Evolutionary conservation across 345 rosid species (phyloP), one percentile per base, ranked within the genome.

Genomic region (Salix brachista): DNA sequence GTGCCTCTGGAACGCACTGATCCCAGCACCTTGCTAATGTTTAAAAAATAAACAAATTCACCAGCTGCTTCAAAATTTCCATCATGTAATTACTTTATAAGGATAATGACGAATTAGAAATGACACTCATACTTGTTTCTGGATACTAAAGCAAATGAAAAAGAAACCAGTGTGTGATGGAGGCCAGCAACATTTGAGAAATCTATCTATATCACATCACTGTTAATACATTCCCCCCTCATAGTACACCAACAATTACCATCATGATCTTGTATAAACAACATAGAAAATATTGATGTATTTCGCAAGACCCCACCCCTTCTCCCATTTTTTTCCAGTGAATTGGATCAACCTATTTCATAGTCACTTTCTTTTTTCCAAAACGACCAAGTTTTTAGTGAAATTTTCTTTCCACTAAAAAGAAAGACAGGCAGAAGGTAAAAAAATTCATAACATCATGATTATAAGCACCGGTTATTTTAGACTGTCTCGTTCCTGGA

Each of bases 1-100:
- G 97, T 62, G 95, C 97, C 90, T 96, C 98, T 4, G 97, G 97
- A 80, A 92, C 88, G 98, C 99, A 95, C 79, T 90, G 97, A 75
- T 90, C 99, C 99, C 98, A 93, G 81, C 98, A 93, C 83, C 93
- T 93, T 16, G 98, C 98, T 96, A 75, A 76, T 61, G 58, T 66
- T 10, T 50, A 3, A 28, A 70, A 73, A 32, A 32, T 18, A 16
- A 67, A 34, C 21, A n/a, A 46, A 28, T 13, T 3, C 6, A 46
- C 5, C 19, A 50, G 23, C 42, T 54, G 65, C 65, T 71, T 56
- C 65, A 71, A 34, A 3, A 13, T 13, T 71, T 56, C 36, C 56
- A 21, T 6, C 54, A 8, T n/a, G 8, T 12, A 36, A 32, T 25
- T 52, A 12, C 65, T 54, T 21, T 30, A 6, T 25, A 34, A 17